These are phyloP conservation scores for Ogataea nakhonphanomensis DNA, from an alignment of 805 yeast genomes.

Conservation along the genomic window DNA sequence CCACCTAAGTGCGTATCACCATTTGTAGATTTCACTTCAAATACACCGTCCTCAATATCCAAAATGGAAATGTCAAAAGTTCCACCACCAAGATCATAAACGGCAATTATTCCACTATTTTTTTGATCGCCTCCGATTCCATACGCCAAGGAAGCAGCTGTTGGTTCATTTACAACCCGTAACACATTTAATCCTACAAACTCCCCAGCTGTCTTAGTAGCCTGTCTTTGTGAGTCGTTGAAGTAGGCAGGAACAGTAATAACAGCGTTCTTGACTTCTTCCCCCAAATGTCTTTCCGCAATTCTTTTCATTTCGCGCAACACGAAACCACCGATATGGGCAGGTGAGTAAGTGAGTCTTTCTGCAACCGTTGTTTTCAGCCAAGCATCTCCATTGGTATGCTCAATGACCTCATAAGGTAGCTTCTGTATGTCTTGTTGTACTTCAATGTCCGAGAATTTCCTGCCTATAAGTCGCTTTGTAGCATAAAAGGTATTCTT, in stretches of 20 bases:
- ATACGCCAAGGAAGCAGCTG: conserved; percentile 89
- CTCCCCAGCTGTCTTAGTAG: conserved; percentile 93
- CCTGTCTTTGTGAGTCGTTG: conserved; percentile 87
- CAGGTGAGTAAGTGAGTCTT: conserved; percentile 86
- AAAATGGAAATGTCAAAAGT: conserved; percentile 93
- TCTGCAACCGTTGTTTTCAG: conserved; percentile 63
- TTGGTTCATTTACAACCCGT: conserved; percentile 84
- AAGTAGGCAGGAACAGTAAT: conserved; percentile 88
- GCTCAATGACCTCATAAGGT: conserved; percentile 88
- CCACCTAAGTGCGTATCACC: conserved; percentile 93
- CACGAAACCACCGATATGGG: conserved; percentile 91
- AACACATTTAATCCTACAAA: conserved; percentile 86
- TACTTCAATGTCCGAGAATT: conserved; percentile 85
- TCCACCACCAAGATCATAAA: conserved; percentile 97
- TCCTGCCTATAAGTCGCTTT: conserved; percentile 91
- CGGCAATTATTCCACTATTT: conserved; percentile 74
- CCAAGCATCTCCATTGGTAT: conserved; percentile 95
- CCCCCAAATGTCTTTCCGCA: conserved; percentile 79
- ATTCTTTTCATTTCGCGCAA: conserved; percentile 94
- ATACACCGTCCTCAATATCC: conserved; percentile 95
- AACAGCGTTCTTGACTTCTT: conserved; percentile 80
- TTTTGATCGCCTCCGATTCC: conserved; percentile 64
- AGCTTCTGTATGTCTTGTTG: conserved; percentile 85
- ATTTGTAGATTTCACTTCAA: conserved; percentile 92
- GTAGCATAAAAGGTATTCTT: conserved; percentile 93